A percentile compares a stretch with the other conserved stretches of the same genome.
Evolutionary conservation across 306 rosid species (phyloP).

Genomic region (Ziziphus jujuba): DNA sequence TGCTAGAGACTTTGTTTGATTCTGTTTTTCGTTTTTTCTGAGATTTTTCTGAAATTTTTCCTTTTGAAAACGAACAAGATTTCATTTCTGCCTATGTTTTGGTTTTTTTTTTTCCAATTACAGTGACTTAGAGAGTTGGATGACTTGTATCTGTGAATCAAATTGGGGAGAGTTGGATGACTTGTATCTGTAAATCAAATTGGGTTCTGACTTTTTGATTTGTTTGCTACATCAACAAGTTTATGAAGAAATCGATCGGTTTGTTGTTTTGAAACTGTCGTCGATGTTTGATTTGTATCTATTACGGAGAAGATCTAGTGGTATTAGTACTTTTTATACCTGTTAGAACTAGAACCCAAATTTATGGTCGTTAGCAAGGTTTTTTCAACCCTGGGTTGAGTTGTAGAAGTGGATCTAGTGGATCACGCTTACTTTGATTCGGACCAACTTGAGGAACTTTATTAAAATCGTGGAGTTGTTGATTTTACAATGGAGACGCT

Average conservation of each 20-base stretch:
- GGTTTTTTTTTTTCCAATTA: background rate
- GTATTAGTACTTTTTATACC: background rate
- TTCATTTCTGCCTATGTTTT: background rate
- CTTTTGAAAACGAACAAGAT: background rate
- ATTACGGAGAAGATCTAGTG: constrained; percentile 29
- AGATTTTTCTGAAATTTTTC: background rate
- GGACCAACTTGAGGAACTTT: background rate
- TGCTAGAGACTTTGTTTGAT: background rate
- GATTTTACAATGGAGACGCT: constrained; percentile 68
- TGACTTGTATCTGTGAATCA: constrained; percentile 24
- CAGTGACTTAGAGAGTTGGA: constrained; percentile 21
- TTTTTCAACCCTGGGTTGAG: constrained; percentile 23
- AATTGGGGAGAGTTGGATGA: constrained; percentile 6
- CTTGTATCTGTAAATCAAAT: constrained; percentile 26
- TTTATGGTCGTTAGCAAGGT: constrained; percentile 18
- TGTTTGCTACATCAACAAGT: constrained; percentile 13
- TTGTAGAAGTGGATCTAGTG: constrained; percentile 39
- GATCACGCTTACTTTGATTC: constrained; percentile 7
- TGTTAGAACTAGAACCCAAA: constrained; percentile 2
- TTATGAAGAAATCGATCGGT: background rate
- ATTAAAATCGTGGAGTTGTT: constrained; percentile 11
- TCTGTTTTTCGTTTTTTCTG: background rate
- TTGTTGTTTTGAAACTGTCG: background rate
- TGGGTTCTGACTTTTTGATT: constrained; percentile 27
- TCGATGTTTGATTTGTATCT: constrained; percentile 40